phyloP scores from a whole-genome alignment of 1,139 yeast genomes.

The Blastobotrys serpentis region DNA sequence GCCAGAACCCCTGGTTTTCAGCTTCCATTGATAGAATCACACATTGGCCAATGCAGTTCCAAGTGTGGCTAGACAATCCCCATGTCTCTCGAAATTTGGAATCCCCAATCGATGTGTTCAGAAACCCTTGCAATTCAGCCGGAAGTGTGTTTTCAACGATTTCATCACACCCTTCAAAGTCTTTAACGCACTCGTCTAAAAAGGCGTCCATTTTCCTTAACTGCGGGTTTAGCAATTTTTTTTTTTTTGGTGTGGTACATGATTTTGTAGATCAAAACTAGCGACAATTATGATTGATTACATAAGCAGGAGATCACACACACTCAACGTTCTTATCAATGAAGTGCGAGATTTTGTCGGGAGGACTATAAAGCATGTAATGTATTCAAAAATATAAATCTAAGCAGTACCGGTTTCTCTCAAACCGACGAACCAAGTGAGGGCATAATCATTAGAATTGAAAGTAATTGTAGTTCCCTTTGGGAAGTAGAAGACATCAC shows the following conservation, averaged over 20 bases:
- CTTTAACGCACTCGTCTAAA: background rate
- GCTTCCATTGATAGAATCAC: background rate
- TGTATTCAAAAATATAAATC: too few relatives aligned
- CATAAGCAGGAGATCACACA: too few relatives aligned
- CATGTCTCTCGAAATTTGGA: slow-evolving; percentile 10
- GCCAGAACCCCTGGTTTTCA: slow-evolving; percentile 6
- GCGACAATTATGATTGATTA: too few relatives aligned
- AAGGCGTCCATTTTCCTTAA: background rate
- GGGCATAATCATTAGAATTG: slow-evolving; percentile 62
- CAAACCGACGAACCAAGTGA: slow-evolving; percentile 64
- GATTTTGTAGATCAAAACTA: background rate
- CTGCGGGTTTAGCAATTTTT: too few relatives aligned
- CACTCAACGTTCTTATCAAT: too few relatives aligned
- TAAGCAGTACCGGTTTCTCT: slow-evolving; percentile 47
- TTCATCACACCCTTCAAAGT: background rate
- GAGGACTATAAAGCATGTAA: too few relatives aligned
- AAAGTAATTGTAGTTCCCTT: slow-evolving; percentile 69
- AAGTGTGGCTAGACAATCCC: slow-evolving; percentile 11
- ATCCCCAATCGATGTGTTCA: slow-evolving; percentile 1
- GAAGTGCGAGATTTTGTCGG: too few relatives aligned
- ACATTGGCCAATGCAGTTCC: slow-evolving; percentile 11
- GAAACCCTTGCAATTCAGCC: background rate
- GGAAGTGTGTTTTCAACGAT: slow-evolving; percentile 11
- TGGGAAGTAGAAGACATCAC: slow-evolving; percentile 66
- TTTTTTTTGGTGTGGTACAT: background rate